Evolutionary conservation across 208 protist species (phyloP).

Genomic region (Leishmania arabica): DNA sequence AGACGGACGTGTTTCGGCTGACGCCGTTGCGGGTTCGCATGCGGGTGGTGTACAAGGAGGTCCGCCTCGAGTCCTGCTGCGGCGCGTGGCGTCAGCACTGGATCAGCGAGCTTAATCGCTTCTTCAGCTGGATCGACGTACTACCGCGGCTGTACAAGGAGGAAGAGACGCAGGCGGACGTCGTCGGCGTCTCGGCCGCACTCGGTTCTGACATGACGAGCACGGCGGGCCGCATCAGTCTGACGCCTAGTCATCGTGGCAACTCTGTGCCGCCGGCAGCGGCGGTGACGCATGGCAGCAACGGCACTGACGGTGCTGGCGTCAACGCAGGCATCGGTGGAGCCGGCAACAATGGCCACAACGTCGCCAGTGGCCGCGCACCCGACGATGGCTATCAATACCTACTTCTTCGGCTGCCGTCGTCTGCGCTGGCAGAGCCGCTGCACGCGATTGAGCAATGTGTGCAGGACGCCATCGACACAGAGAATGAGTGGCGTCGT

Average conservation of each 20-base stretch:
- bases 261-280: not conserved
- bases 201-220: conserved; percentile 12
- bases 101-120: conserved; percentile 73
- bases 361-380: not conserved
- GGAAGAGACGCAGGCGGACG: conserved; percentile 39
- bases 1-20: conserved; percentile 82
- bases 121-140: conserved; percentile 75
- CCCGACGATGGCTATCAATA: conserved; percentile 48
- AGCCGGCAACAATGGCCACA: not conserved
- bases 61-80: conserved; percentile 58
- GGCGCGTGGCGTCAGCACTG: conserved; percentile 80
- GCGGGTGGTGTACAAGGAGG: conserved; percentile 80
- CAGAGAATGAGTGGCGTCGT: conserved; percentile 82
- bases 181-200: conserved; percentile 4
- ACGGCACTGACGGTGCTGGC: not conserved
- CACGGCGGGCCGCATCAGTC: conserved; percentile 10
- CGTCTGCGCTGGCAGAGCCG: conserved; percentile 55
- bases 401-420: conserved; percentile 53
- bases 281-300: conserved; percentile 1
- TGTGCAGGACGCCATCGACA: conserved; percentile 70
- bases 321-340: not conserved
- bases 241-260: conserved; percentile 3
- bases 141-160: conserved; percentile 67
- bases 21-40: conserved; percentile 84
- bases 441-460: conserved; percentile 80